These are phyloP conservation scores for Pulicaria dysenterica DNA, from an alignment of 129 eudicot species.

Conservation along the genomic window DNA sequence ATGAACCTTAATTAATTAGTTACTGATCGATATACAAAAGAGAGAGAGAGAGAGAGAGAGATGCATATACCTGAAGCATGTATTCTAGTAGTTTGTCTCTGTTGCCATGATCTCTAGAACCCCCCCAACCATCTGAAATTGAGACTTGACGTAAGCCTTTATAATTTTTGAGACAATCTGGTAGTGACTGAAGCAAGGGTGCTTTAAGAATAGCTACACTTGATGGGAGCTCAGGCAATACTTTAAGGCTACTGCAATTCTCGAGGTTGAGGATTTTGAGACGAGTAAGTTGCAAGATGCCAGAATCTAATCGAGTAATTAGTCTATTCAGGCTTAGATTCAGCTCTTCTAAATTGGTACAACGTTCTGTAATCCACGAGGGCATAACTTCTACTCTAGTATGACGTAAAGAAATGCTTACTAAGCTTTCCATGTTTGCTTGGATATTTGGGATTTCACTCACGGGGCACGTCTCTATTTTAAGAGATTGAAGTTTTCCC, in stretches of 20 bases:
- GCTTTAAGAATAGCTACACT: not conserved
- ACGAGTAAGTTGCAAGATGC: not conserved
- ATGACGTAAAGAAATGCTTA: not conserved
- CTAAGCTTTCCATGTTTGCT: not conserved
- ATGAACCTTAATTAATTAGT: too few species aligned
- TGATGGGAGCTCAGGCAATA: slow-evolving; percentile 8
- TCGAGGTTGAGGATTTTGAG: not conserved
- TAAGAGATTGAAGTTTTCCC: not conserved
- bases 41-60: too few species aligned
- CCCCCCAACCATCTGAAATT: not conserved
- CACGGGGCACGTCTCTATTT: not conserved
- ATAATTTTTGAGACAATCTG: not conserved
- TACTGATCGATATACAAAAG: too few species aligned
- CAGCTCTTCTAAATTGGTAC: too few species aligned
- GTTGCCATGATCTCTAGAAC: not conserved
- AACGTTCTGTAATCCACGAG: not conserved
- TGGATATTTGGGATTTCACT: not conserved
- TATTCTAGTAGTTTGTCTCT: not conserved
- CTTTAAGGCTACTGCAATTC: not conserved
- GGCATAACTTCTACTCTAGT: not conserved
- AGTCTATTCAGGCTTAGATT: not conserved
- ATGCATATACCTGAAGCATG: slow-evolving; percentile 1
- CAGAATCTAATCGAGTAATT: not conserved
- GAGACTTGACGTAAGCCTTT: not conserved
- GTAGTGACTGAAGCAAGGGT: not conserved